Evolutionary conservation across 164 flowering plant genomes (phyloP), one percentile per base, ranked within the genome.

Genomic region (Umbellularia californica): DNA sequence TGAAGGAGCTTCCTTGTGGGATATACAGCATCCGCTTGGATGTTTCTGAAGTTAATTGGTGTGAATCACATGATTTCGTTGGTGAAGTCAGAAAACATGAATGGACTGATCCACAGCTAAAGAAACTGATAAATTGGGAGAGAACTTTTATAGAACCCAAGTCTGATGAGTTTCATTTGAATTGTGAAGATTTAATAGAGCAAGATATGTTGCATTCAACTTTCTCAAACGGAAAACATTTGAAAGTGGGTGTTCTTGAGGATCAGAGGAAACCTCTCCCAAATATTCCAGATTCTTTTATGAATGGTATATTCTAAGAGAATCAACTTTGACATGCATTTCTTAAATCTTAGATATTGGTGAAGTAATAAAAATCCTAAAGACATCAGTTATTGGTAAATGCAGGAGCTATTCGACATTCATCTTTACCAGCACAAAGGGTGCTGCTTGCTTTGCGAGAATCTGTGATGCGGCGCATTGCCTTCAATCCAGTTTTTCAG

Each of bases 1-100:
- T 97, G 97, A 93, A 91, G 80, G 99, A 96, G 85, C 95, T 96
- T 72, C 77, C 94, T 5, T 96, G 99, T 87, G 99, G 97, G 28
- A 81, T 94, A 50, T 89, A 94, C 77, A 90, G 97, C 75, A 51
- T 96, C 33, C 19, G 79, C 20, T 75, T 88, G 2, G 75, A 73
- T 77, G 77, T 77, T 70, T 72, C 78, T 52, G 68, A 78, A 52
- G 50, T 41, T 22, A 81, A 78, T 22, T 20, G n/a, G n/a, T 17
- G 25, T 52, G 27, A 58, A 15, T 13, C 10, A 60, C 58, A 28
- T 22, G 23, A 68, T 67, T 15, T 87, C 27, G 68, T 76, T 76
- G 93, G 97, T 78, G 80, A 84, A 82, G 79, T 90, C 13, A 85
- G 74, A 78, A 90, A 81, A 71, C 97, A 92, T 80, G 90, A 88